Base-by-base conservation (phyloP, 2,329 filamentous ascomycete species). In the Paecilomyces formosus region DNA sequence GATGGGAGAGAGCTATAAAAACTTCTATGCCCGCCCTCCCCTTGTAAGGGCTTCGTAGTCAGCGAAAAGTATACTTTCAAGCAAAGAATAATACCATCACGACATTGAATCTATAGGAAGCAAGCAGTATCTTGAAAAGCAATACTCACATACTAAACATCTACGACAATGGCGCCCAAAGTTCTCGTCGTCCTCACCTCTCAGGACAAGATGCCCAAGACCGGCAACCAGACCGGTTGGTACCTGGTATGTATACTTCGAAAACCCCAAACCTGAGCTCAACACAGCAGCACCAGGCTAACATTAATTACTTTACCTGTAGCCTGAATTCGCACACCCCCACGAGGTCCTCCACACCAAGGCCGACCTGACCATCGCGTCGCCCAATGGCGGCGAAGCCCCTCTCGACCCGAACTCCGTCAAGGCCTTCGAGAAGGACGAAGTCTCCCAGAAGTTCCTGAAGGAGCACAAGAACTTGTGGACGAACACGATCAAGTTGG, bases 181-280 rank as follows among this genome's bases (percentile, higher is more conserved):
- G 76, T 90, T 63, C 86, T 91, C 76, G 76, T 90, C 71, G 84
- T 91, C 59, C 83, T 90, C 61, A 88, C 85, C 63, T 90, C 86
- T 61, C 79, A 83, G 70, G 71, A 73, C 63, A 72, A 75, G 61
- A 72, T 81, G 55, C 76, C 75, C 55, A 66, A 70, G 65, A 72
- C 69, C 52, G 71, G 72, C 62, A 72, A 76, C 57, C 81, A 81
- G 9, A 89, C 87, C 0, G 88, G 88, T 63, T 90, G 88, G 88
- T 90, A 84, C 69, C 76, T 90, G 66, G 85, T 87, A 76, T 54
- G 76, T 61, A 12, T 31, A 31, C 8, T 50, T 15, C 7, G 35
- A 45, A 7, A 15, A 21, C 35, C 4, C 28, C 33, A 13, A 30
- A 31, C 30, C 30, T 8, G n/a, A n/a, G n/a, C 8, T 12, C 30